Conservation (phyloP, 2,329 filamentous ascomycete genomes). For the Epichloe amarillans region DNA sequence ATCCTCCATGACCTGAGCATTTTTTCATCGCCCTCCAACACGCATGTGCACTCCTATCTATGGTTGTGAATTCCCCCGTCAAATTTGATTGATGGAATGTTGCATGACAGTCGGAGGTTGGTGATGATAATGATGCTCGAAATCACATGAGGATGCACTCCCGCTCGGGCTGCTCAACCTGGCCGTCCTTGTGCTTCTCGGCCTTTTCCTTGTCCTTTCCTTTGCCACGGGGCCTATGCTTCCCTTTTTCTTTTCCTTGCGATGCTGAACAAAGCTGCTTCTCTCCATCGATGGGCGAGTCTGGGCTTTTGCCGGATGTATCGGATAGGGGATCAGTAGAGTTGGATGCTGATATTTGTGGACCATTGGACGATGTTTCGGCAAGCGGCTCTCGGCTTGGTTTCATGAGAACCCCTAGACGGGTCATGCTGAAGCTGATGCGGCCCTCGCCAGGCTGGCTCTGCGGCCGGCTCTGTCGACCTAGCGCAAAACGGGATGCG, state of each 20-base stretch:
- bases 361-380: conserved; percentile 11
- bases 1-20: not conserved
- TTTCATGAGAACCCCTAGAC: conserved; percentile 38
- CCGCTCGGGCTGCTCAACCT: conserved; percentile 27
- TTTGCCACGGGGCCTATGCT: conserved; percentile 19
- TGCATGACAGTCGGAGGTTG: too few relatives aligned
- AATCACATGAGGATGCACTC: conserved; percentile 35
- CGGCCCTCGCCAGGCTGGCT: conserved; percentile 47
- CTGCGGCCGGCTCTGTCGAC: conserved; percentile 37
- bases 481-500: conserved; percentile 39
- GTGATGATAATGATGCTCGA: not conserved
- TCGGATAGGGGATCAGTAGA: conserved; percentile 15
- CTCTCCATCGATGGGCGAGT: conserved; percentile 12
- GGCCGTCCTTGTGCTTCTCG: conserved; percentile 20
- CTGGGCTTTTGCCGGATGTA: conserved; percentile 8
- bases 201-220: conserved; percentile 26
- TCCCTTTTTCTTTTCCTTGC: conserved; percentile 13
- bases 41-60: not conserved
- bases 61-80: too few relatives aligned
- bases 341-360: conserved; percentile 15
- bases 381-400: conserved; percentile 32
- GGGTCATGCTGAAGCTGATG: conserved; percentile 43
- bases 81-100: too few relatives aligned
- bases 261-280: conserved; percentile 4
- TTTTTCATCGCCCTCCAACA: too few relatives aligned